Evolutionary conservation across 1,284 basidiomycete species (phyloP).

Genomic region (Microbotryum scabiosae): DNA sequence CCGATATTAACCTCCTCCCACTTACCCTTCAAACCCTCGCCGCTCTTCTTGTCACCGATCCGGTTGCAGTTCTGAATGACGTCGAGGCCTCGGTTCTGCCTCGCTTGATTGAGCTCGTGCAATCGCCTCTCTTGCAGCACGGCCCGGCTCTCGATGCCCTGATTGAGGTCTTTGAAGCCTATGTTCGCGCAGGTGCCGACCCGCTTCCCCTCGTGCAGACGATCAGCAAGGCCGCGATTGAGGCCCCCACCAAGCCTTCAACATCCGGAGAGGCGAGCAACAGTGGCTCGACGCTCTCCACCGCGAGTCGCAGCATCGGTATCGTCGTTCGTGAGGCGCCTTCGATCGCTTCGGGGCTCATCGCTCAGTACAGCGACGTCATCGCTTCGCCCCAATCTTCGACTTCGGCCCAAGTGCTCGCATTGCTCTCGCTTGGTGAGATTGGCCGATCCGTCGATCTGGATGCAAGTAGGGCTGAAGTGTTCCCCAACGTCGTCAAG

Average conservation of each 20-base stretch:
- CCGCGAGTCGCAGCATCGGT: conserved; percentile 74
- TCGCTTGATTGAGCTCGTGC: conserved; percentile 47
- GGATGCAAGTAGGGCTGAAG: neutral
- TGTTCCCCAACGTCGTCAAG: conserved; percentile 60
- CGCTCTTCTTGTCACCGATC: conserved; percentile 59
- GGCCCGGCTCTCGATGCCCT: conserved; percentile 68
- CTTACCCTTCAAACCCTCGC: conserved; percentile 63
- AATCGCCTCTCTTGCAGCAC: conserved; percentile 62
- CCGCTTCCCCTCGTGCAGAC: conserved; percentile 7
- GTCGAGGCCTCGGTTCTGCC: conserved; percentile 42
- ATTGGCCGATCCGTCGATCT: conserved; percentile 50
- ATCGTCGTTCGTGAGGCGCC: conserved; percentile 63
- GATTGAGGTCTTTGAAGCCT: conserved; percentile 65
- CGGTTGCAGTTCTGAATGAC: conserved; percentile 41
- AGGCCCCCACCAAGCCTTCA: neutral
- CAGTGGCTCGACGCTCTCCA: conserved; percentile 45
- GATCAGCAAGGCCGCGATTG: conserved; percentile 6
- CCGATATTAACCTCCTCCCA: conserved; percentile 68
- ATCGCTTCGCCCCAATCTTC: conserved; percentile 60
- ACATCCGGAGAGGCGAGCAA: conserved; percentile 7
- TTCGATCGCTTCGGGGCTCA: conserved; percentile 60
- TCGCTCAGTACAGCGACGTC: conserved; percentile 59
- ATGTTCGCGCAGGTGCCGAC: conserved; percentile 71
- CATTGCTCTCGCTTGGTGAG: conserved; percentile 78
- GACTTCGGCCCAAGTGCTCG: conserved; percentile 62